Evolutionary conservation across 2,329 filamentous ascomycete species (phyloP).

Genomic region (Leptodontidium sp.): DNA sequence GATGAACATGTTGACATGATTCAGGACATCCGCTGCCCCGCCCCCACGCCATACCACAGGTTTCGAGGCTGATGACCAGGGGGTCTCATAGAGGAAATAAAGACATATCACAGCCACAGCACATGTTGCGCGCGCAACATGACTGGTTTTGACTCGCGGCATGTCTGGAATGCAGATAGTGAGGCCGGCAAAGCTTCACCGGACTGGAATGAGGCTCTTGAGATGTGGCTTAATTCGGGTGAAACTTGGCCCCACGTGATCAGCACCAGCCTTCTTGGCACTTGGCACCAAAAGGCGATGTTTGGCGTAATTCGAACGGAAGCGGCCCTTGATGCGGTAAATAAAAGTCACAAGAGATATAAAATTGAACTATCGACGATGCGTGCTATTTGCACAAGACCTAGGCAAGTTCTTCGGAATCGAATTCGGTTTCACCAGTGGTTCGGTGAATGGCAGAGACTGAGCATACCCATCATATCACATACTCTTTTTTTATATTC

Average conservation of each 20-base stretch:
- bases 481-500: no score
- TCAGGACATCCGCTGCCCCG: slow-evolving; percentile 35
- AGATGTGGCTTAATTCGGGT: slow-evolving; percentile 15
- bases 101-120: slow-evolving; percentile 14
- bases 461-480: no score
- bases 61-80: not conserved
- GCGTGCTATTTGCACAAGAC: no score
- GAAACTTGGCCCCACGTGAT: slow-evolving; percentile 5
- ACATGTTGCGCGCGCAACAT: slow-evolving; percentile 13
- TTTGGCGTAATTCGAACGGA: no score
- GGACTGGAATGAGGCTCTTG: not conserved
- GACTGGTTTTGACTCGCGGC: slow-evolving; percentile 12
- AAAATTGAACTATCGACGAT: no score
- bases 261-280: no score
- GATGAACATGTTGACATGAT: slow-evolving; percentile 58
- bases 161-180: not conserved
- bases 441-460: no score
- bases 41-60: slow-evolving; percentile 15
- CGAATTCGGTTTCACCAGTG: no score
- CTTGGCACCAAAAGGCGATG: no score
- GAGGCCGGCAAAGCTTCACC: not conserved
- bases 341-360: no score
- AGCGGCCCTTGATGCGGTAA: no score
- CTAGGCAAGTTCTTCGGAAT: no score
- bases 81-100: slow-evolving; percentile 3